phyloP scores from a whole-genome alignment of 805 yeast species.

The Maudiozyma serrabonitensis region DNA sequence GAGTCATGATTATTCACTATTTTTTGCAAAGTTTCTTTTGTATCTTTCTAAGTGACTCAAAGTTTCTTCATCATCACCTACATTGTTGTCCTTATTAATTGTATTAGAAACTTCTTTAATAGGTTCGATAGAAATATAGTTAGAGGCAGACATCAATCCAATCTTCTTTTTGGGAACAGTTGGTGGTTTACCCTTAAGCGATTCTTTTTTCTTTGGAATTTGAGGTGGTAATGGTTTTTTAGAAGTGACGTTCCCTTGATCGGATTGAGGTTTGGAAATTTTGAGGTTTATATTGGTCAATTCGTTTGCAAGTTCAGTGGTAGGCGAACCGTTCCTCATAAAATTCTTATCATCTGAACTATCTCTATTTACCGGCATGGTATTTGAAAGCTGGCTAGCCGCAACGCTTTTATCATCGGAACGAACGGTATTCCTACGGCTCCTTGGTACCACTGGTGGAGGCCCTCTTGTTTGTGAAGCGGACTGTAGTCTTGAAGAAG shows the following conservation, averaged over 20 bases:
- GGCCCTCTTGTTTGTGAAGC: neutral
- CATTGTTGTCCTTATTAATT: neutral
- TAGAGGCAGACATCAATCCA: neutral
- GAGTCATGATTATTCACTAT: neutral
- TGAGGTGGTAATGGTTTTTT: neutral
- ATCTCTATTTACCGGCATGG: too few relatives aligned
- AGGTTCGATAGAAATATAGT: neutral
- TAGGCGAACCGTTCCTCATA: neutral
- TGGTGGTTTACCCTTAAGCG: slow-evolving; percentile 9
- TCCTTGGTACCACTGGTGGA: slow-evolving; percentile 1
- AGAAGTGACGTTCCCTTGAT: neutral
- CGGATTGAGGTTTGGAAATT: neutral
- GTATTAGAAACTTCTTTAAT: neutral
- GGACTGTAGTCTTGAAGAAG: slow-evolving; percentile 2
- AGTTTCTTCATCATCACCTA: neutral
- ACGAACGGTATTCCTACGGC: neutral
- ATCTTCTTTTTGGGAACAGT: slow-evolving; percentile 9
- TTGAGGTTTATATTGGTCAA: neutral
- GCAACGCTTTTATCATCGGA: neutral
- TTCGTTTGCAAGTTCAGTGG: neutral
- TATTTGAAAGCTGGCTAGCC: too few relatives aligned
- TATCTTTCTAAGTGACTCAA: slow-evolving; percentile 3
- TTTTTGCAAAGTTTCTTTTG: slow-evolving; percentile 1
- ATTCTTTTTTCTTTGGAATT: slow-evolving; percentile 1
- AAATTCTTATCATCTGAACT: neutral